Evolutionary conservation across 345 rosid species (phyloP).

Genomic region (Erucastrum elatum): DNA sequence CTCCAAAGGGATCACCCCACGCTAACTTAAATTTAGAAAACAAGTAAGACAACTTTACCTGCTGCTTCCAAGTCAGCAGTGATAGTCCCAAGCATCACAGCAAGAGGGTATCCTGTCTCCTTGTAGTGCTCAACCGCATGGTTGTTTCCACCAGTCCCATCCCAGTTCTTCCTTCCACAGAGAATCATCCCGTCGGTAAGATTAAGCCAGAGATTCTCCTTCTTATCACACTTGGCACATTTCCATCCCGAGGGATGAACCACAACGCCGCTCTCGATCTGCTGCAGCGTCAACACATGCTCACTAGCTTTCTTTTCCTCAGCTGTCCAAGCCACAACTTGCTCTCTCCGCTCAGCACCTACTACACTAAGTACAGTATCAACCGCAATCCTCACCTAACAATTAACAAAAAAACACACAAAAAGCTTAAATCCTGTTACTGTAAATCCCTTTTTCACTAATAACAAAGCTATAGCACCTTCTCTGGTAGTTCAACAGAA

Average conservation of each 20-base stretch:
- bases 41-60: conserved; percentile 59
- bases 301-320: conserved; percentile 78
- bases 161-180: conserved; percentile 57
- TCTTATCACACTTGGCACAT: conserved; percentile 88
- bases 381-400: conserved; percentile 81
- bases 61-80: conserved; percentile 95
- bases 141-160: conserved; percentile 73
- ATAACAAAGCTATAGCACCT: conserved; percentile 47
- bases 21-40: not conserved
- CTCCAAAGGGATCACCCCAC: conserved; percentile 16
- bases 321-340: conserved; percentile 93
- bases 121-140: conserved; percentile 92
- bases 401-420: conserved; percentile 4
- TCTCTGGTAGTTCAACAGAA: conserved; percentile 93
- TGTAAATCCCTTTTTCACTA: not conserved
- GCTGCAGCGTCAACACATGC: conserved; percentile 75
- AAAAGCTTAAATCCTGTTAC: not conserved
- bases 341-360: conserved; percentile 88
- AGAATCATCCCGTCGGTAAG: conserved; percentile 96
- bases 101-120: conserved; percentile 87
- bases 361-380: conserved; percentile 76
- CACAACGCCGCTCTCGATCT: conserved; percentile 69
- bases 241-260: conserved; percentile 92
- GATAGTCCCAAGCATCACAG: conserved; percentile 96
- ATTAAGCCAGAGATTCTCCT: conserved; percentile 92